Percentiles rank a stretch among this genome's conserved stretches.
These are phyloP conservation scores for Leishmania tropica DNA, from an alignment of 208 protist species.

Conservation along the genomic window DNA sequence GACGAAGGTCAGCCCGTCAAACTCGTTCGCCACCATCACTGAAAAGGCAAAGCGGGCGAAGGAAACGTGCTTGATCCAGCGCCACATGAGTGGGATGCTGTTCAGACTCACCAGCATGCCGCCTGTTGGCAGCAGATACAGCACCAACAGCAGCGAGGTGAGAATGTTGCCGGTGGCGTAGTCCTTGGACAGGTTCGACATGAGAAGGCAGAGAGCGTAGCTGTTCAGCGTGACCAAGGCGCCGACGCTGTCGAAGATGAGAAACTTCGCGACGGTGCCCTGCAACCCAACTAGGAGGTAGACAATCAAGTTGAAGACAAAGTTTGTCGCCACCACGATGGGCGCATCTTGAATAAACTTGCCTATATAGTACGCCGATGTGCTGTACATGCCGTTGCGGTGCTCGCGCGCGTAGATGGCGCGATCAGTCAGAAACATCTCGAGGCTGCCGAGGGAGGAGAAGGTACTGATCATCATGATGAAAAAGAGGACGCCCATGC, in stretches of 20 bases:
- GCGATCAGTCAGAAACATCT: slow-evolving; percentile 58
- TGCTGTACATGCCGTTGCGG: slow-evolving; percentile 67
- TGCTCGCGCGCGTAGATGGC: slow-evolving; percentile 71
- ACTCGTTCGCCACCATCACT: slow-evolving; percentile 72
- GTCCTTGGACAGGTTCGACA: slow-evolving; percentile 64
- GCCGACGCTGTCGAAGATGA: slow-evolving; percentile 45
- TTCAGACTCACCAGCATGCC: slow-evolving; percentile 67
- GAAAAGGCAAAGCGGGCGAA: slow-evolving; percentile 72
- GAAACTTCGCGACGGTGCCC: slow-evolving; percentile 38
- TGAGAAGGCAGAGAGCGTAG: slow-evolving; percentile 65
- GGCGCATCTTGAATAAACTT: slow-evolving; percentile 69
- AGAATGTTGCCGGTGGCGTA: slow-evolving; percentile 58
- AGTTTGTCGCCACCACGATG: slow-evolving; percentile 48
- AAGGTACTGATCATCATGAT: slow-evolving; percentile 77
- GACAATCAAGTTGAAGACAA: slow-evolving; percentile 50
- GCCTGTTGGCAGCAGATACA: slow-evolving; percentile 65
- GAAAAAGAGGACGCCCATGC: slow-evolving; percentile 79
- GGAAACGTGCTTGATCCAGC: slow-evolving; percentile 79
- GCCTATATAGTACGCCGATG: slow-evolving; percentile 66
- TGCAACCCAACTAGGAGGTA: slow-evolving; percentile 71
- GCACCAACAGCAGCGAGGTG: slow-evolving; percentile 63
- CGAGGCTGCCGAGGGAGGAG: slow-evolving; percentile 52
- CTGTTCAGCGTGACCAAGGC: slow-evolving; percentile 63
- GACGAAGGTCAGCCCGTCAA: slow-evolving; percentile 51
- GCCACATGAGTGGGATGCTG: slow-evolving; percentile 59